A percentile compares a stretch with the other conserved stretches of the same genome.
These are phyloP conservation scores for Panicum hallii DNA, from an alignment of 202 grass and related monocot species.

Conservation along the genomic window DNA sequence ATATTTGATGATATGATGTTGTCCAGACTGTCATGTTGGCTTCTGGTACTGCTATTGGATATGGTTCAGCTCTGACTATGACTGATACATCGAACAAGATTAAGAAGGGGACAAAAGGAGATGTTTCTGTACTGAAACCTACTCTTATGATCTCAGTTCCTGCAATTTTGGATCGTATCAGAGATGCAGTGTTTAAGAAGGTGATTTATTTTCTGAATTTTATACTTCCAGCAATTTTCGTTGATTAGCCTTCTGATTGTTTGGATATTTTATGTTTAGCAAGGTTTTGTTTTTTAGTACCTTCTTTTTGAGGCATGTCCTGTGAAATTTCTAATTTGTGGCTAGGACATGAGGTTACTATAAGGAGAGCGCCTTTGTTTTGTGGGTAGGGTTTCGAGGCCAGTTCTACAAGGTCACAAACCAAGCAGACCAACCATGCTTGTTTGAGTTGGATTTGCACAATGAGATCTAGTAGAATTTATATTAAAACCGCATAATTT, in stretches of 20 bases:
- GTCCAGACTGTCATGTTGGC: conserved; percentile 84
- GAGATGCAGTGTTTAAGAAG: conserved; percentile 87
- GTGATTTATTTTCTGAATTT: conserved; percentile 49
- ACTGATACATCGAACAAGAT: conserved; percentile 91
- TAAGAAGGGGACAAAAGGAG: conserved; percentile 88
- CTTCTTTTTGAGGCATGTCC: neutral
- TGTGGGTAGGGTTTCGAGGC: neutral
- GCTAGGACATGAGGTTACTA: neutral
- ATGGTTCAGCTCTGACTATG: conserved; percentile 75
- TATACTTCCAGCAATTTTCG: neutral
- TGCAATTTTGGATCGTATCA: conserved; percentile 82
- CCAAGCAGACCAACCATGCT: neutral
- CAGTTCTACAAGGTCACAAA: neutral
- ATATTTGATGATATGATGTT: conserved; percentile 24
- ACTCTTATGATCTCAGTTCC: conserved; percentile 87
- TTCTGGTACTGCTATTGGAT: conserved; percentile 77
- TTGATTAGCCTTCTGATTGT: neutral
- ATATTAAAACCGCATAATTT: neutral
- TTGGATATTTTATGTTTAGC: neutral
- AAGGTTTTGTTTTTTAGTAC: conserved; percentile 3
- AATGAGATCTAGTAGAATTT: neutral
- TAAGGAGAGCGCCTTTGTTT: neutral
- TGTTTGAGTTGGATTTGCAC: neutral
- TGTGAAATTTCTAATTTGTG: neutral
- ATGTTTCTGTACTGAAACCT: conserved; percentile 82